These are phyloP conservation scores for Flueggea neowawraea DNA, from an alignment of 441 rosid species.

Conservation along the genomic window DNA sequence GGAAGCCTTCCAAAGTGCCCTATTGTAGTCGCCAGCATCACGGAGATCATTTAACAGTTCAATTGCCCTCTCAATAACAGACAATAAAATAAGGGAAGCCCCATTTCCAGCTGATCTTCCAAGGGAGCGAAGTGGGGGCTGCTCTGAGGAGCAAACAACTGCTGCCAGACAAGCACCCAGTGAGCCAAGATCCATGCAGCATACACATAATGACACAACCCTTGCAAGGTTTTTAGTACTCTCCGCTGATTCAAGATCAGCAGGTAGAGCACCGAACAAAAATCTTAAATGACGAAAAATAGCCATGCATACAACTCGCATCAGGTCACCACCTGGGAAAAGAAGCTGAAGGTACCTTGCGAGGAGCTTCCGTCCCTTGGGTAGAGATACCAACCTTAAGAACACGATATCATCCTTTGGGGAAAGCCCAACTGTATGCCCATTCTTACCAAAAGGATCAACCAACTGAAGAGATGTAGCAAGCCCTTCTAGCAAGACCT, in stretches of 20 bases:
- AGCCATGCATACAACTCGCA: slow-evolving; percentile 91
- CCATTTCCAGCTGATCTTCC: slow-evolving; percentile 93
- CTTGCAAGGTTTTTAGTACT: slow-evolving; percentile 53
- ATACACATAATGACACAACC: slow-evolving; percentile 63
- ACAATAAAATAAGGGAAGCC: slow-evolving; percentile 65
- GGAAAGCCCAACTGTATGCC: slow-evolving; percentile 49
- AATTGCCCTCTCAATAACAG: slow-evolving; percentile 75
- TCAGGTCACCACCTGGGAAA: slow-evolving; percentile 78
- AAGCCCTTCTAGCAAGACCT: slow-evolving; percentile 73
- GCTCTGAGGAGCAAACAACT: slow-evolving; percentile 93
- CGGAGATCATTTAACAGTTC: slow-evolving; percentile 38
- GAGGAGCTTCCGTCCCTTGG: slow-evolving; percentile 80
- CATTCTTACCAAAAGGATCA: slow-evolving; percentile 80
- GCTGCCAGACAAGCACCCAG: slow-evolving; percentile 96
- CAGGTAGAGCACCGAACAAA: slow-evolving; percentile 73
- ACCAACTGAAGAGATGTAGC: slow-evolving; percentile 88
- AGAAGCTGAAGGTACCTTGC: slow-evolving; percentile 68
- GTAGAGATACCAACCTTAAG: slow-evolving; percentile 69
- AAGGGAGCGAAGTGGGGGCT: slow-evolving; percentile 97
- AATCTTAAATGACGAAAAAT: slow-evolving; percentile 74
- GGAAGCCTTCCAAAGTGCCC: slow-evolving; percentile 89
- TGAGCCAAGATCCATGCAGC: slow-evolving; percentile 83
- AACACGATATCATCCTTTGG: slow-evolving; percentile 84
- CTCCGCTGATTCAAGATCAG: slow-evolving; percentile 66
- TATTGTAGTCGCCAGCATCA: slow-evolving; percentile 40